A percentile compares a stretch with the other conserved stretches of the same genome.
phyloP scores from a whole-genome alignment of 2,329 filamentous ascomycete genomes.

The Clonostachys rosea region DNA sequence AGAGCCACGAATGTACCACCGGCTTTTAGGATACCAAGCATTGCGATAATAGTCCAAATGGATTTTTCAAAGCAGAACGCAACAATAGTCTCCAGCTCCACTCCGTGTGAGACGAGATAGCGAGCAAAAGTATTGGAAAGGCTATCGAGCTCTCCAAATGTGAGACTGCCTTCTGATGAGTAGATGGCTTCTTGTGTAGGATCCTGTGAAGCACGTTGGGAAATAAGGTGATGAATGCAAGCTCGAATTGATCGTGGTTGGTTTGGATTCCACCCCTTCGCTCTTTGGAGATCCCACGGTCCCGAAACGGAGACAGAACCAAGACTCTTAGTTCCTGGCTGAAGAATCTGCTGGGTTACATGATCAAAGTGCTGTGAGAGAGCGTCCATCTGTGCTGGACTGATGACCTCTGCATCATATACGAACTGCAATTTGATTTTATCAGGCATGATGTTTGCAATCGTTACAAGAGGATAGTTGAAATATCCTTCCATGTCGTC shows the following conservation, averaged over 20 bases:
- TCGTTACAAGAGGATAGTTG: conserved; percentile 1
- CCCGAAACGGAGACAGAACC: background rate
- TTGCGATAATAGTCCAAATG: conserved; percentile 9
- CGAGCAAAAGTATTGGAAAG: conserved; percentile 4
- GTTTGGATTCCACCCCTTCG: conserved; percentile 1
- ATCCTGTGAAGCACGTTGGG: background rate
- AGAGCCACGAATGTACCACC: conserved; percentile 16
- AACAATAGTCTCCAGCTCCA: conserved; percentile 3
- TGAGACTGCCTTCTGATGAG: conserved; percentile 12
- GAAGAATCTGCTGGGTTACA: background rate
- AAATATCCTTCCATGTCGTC: conserved; percentile 8
- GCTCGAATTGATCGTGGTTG: background rate
- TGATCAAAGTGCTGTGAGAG: background rate
- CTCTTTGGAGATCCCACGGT: background rate
- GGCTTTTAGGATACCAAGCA: conserved; percentile 15
- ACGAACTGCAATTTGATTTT: conserved; percentile 2
- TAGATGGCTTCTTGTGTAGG: conserved; percentile 15
- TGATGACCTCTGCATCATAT: conserved; percentile 1
- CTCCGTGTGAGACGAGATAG: conserved; percentile 2
- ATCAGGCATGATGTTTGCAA: background rate
- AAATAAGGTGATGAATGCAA: conserved; percentile 2
- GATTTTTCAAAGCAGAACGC: conserved; percentile 15
- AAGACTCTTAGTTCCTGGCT: background rate
- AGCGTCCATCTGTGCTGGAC: background rate
- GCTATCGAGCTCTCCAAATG: conserved; percentile 27